A percentile compares a stretch with the other conserved stretches of the same genome.
Conservation (phyloP, 2,329 filamentous ascomycete species). For the Septoria linicola region DNA sequence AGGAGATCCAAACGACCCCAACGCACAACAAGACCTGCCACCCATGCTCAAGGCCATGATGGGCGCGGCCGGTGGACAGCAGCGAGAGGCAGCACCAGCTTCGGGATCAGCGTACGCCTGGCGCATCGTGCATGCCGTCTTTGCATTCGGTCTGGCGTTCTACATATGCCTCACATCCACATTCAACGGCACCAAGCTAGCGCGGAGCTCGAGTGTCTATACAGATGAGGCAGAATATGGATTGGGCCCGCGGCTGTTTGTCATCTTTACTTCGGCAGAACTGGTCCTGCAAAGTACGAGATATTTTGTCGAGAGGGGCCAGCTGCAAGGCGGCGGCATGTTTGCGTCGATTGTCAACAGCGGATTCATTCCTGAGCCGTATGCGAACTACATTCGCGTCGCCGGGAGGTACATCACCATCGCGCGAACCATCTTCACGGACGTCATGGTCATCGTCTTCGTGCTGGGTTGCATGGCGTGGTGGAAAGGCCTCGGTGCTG, state of each 20-base stretch:
- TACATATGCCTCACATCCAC: constrained; percentile 68
- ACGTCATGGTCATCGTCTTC: constrained; percentile 75
- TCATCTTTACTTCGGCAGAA: constrained; percentile 77
- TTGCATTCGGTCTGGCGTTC: constrained; percentile 67
- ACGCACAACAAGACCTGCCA: constrained; percentile 45
- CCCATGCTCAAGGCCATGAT: constrained; percentile 49
- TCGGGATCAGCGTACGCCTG: constrained; percentile 58
- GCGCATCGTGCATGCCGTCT: constrained; percentile 71
- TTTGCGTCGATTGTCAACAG: constrained; percentile 60
- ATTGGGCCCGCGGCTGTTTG: constrained; percentile 63
- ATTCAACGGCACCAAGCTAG: constrained; percentile 65
- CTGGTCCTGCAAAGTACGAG: constrained; percentile 68
- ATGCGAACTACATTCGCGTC: constrained; percentile 61
- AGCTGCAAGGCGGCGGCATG: constrained; percentile 59
- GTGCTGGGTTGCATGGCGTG: constrained; percentile 62
- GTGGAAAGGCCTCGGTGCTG: constrained; percentile 42
- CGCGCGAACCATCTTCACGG: constrained; percentile 67
- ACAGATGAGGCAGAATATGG: constrained; percentile 45
- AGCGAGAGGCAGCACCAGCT: constrained; percentile 34
- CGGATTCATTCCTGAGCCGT: constrained; percentile 63
- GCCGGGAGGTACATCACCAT: constrained; percentile 67
- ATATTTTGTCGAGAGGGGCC: constrained; percentile 66
- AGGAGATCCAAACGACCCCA: constrained; percentile 39
- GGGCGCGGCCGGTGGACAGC: constrained; percentile 37
- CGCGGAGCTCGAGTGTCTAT: constrained; percentile 46